These are phyloP conservation scores for Debaryomycetaceae sp. DNA, from an alignment of 1,139 yeast genomes.

Conservation along the genomic window DNA sequence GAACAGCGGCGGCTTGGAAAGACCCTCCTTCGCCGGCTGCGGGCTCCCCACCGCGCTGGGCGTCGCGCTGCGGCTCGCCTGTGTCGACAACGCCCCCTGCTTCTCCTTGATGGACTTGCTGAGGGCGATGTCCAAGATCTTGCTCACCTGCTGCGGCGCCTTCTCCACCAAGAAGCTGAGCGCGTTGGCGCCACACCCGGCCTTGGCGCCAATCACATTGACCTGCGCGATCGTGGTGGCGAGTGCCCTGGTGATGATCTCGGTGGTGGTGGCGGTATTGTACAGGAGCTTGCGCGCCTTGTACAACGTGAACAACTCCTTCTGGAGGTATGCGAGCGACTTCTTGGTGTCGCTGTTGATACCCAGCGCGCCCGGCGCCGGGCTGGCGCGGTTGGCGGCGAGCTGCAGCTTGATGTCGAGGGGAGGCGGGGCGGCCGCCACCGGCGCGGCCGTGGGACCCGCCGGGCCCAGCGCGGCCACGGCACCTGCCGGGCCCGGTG, in stretches of 20 bases:
- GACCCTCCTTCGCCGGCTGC: slow-evolving; percentile 2
- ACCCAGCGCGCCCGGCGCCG: slow-evolving; percentile 9
- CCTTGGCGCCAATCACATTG: slow-evolving; percentile 79
- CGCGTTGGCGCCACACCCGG: slow-evolving; percentile 80
- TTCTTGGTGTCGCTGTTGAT: slow-evolving; percentile 58
- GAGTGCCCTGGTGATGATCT: slow-evolving; percentile 81
- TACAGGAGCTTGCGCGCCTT: slow-evolving; percentile 63
- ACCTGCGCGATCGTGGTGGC: slow-evolving; percentile 92
- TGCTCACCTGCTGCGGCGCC: slow-evolving; percentile 83
- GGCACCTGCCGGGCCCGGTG: slow-evolving; percentile 3
- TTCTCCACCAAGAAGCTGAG: slow-evolving; percentile 76
- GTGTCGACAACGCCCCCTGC: slow-evolving; percentile 24
- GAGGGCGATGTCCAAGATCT: slow-evolving; percentile 77
- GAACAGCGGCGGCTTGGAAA: slow-evolving; percentile 15
- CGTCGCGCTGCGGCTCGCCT: slow-evolving; percentile 21
- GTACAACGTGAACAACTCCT: slow-evolving; percentile 64
- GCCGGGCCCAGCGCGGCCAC: slow-evolving; percentile 4
- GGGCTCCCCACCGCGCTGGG: slow-evolving; percentile 5
- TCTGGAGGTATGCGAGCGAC: slow-evolving; percentile 64
- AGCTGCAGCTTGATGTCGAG: slow-evolving; percentile 47
- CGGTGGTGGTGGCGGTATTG: slow-evolving; percentile 71
- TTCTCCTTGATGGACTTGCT: slow-evolving; percentile 70
- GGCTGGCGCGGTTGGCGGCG: slow-evolving; percentile 46
- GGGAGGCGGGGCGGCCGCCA: slow-evolving; percentile 10
- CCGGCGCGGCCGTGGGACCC: slow-evolving; percentile 2